Evolutionary conservation across 257 asterid species (phyloP).

Genomic region (Coffea canephora): DNA sequence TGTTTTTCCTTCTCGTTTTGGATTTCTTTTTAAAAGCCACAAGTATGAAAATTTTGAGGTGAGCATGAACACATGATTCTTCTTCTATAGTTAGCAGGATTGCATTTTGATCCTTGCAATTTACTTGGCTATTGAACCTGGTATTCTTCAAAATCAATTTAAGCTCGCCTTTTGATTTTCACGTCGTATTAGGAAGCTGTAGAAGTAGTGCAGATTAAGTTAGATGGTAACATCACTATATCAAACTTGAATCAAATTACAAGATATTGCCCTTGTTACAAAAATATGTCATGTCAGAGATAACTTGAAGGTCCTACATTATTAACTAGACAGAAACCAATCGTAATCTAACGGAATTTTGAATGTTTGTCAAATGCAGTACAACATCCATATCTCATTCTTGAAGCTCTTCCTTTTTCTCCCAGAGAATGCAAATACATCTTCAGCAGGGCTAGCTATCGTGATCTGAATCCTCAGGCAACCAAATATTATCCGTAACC

Average conservation of each 20-base stretch:
- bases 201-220: too few species aligned
- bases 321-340: background rate
- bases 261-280: too few species aligned
- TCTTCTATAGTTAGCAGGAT: background rate
- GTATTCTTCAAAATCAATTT: too few species aligned
- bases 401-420: background rate
- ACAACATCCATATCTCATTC: background rate
- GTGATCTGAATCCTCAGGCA: background rate
- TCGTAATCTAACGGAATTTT: background rate
- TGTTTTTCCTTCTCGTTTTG: too few species aligned
- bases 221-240: background rate
- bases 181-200: too few species aligned
- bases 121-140: background rate
- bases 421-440: background rate
- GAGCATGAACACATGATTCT: background rate
- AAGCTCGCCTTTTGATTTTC: too few species aligned
- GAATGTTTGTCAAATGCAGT: background rate
- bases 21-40: too few species aligned
- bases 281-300: too few species aligned
- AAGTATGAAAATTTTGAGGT: background rate
- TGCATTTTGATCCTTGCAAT: background rate
- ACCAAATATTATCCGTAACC: constrained; percentile 28
- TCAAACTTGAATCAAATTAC: background rate
- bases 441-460: background rate
- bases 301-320: background rate